Base-by-base conservation (phyloP, 495 filamentous ascomycete genomes). In the Platismatia glauca region DNA sequence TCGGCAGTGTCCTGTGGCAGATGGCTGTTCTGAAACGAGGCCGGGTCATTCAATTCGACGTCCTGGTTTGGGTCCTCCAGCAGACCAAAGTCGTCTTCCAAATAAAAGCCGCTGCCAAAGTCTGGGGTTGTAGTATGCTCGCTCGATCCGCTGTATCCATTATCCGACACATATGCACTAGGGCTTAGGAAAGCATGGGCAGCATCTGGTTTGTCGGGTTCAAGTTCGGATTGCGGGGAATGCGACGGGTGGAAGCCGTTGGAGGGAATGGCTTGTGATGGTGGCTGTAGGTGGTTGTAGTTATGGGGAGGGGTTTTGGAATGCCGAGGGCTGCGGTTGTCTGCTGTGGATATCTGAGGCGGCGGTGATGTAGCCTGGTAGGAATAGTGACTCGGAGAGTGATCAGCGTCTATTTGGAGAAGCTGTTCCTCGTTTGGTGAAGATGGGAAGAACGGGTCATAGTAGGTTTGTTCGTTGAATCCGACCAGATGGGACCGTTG, bases 381-480 rank as follows among this genome's bases (percentile, higher is more conserved):
- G 43, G 62, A 65, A 13, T 55, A 56, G 27, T 35, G 58, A 52
- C 35, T 46, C 2, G 67, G 64, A 11, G 65, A 62, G 41, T 58
- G 57, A 55, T 67, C 62, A 41, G 37, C 55, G 31, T 61, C 52
- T 58, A 70, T 35, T 27, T 57, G 61, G 24, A 70, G 43, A 29
- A 70, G 60, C 24, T 68, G 64, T 55, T 70, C 68, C 43, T 70
- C 66, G 61, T 57, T 66, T 35, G 61, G 55, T 33, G 68, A 57
- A 31, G 66, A 57, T 20, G 63, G 57, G 55, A 70, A 64, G 61
- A 70, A 68, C 22, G 68, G 63, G 48, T 70, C 68, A 61, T 61
- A 66, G 56, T 59, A 66, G 39, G 63, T 66, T 34, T 70, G 63
- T 33, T 66, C 56, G 61, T 70, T 70, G 61, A 70, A 70, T 55